Conservation (phyloP, 306 rosid species). For the Albizia julibrissin region DNA sequence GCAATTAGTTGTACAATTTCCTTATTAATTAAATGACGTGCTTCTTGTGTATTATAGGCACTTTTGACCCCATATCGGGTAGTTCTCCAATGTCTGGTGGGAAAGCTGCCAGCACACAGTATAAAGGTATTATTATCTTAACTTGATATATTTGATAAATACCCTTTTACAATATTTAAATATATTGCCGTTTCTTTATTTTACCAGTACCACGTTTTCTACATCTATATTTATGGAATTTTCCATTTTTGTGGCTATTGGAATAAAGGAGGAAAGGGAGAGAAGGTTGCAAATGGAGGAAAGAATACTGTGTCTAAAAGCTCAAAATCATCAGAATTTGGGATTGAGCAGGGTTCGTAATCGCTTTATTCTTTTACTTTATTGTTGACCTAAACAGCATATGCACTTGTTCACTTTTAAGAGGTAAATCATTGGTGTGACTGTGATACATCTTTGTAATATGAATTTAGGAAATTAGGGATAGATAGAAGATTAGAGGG, state of each 20-base stretch:
- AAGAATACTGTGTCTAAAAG: constrained; percentile 48
- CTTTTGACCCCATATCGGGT: constrained; percentile 35
- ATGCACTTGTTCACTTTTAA: not conserved
- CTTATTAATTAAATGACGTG: constrained; percentile 15
- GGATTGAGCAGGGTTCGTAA: constrained; percentile 63
- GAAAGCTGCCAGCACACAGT: constrained; percentile 37
- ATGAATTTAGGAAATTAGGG: too few species aligned
- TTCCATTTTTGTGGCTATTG: constrained; percentile 39
- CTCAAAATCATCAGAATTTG: constrained; percentile 52
- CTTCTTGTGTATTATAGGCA: constrained; percentile 32
- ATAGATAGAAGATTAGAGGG: too few species aligned
- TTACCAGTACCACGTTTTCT: not conserved
- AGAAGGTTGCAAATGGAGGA: constrained; percentile 47
- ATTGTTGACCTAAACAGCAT: constrained; percentile 18
- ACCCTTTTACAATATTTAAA: not conserved
- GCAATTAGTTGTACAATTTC: not conserved
- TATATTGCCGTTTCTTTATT: constrained; percentile 20
- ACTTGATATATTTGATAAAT: constrained; percentile 13
- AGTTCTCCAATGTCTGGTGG: constrained; percentile 43
- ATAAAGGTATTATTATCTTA: constrained; percentile 41
- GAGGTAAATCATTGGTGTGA: not conserved
- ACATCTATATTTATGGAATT: constrained; percentile 13
- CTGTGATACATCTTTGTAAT: too few species aligned
- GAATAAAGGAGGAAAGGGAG: constrained; percentile 64
- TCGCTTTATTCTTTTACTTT: constrained; percentile 28